Percentiles rank a stretch among this genome's conserved stretches.
These are phyloP conservation scores for Cicer pinnatifidum DNA, from an alignment of 306 rosid species.

Conservation along the genomic window DNA sequence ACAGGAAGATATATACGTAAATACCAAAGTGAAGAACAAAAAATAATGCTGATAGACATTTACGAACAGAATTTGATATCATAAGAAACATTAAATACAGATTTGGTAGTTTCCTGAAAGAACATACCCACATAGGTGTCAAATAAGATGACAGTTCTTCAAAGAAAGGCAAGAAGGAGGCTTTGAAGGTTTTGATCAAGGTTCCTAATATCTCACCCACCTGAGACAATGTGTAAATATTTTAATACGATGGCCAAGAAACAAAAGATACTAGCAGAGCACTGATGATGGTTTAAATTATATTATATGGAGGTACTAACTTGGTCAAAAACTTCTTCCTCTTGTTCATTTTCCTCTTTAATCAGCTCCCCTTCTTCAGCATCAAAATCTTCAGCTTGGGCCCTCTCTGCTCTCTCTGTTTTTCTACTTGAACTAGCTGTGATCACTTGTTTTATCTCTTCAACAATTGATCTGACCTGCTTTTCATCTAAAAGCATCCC, in stretches of 20 bases:
- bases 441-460: slow-evolving; percentile 89
- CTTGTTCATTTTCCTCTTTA: slow-evolving; percentile 98
- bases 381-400: slow-evolving; percentile 96
- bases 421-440: slow-evolving; percentile 96
- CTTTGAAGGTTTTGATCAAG: slow-evolving; percentile 93
- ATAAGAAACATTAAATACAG: slow-evolving; percentile 16
- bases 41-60: not conserved
- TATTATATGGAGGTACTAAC: slow-evolving; percentile 51
- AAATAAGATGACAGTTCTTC: slow-evolving; percentile 89
- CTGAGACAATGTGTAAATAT: slow-evolving; percentile 52
- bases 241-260: slow-evolving; percentile 31
- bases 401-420: slow-evolving; percentile 82
- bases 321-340: slow-evolving; percentile 99
- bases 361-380: slow-evolving; percentile 90
- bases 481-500: slow-evolving; percentile 87
- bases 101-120: not conserved
- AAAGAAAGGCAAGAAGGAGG: slow-evolving; percentile 92
- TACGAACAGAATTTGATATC: not conserved
- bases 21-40: slow-evolving; percentile 10
- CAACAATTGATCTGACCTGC: slow-evolving; percentile 85
- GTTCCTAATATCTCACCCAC: slow-evolving; percentile 99
- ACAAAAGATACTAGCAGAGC: not conserved
- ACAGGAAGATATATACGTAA: not conserved
- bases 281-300: not conserved
- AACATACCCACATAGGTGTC: slow-evolving; percentile 99